These are phyloP conservation scores for Golubevia sp. DNA, from an alignment of 1,284 basidiomycete genomes.

Conservation along the genomic window DNA sequence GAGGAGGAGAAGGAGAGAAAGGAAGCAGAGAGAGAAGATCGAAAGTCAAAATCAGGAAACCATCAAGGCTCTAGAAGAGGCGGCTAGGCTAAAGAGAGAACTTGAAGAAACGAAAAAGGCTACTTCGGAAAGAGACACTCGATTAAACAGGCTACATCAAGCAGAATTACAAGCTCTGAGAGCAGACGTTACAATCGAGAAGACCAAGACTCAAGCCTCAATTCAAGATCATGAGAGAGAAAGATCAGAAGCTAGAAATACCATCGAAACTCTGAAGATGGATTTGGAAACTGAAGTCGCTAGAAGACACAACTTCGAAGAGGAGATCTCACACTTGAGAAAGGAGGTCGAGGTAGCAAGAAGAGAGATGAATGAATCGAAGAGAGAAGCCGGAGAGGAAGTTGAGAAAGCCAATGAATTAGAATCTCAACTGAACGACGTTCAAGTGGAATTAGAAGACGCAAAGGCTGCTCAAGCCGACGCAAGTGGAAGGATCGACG, in stretches of 20 bases:
- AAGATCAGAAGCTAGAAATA: neutral
- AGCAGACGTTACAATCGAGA: neutral
- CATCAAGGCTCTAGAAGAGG: neutral
- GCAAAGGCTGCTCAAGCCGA: conserved; percentile 36
- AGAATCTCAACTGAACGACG: conserved; percentile 32
- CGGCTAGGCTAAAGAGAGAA: neutral
- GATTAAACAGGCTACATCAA: neutral
- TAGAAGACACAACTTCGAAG: conserved; percentile 44
- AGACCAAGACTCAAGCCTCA: neutral
- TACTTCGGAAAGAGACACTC: neutral
- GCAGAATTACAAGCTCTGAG: neutral
- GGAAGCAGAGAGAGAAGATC: neutral
- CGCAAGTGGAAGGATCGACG: conserved; percentile 44
- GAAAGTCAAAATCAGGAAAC: neutral
- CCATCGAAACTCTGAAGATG: neutral
- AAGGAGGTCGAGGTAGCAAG: conserved; percentile 36
- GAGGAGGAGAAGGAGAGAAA: neutral
- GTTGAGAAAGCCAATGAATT: conserved; percentile 36
- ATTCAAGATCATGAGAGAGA: neutral
- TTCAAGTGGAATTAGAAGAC: conserved; percentile 46
- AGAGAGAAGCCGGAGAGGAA: conserved; percentile 35
- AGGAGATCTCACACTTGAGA: conserved; percentile 41
- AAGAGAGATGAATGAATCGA: conserved; percentile 25
- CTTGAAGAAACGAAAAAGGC: neutral
- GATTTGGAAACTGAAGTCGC: conserved; percentile 38